Conservation (phyloP, 352 stramenopile genomes). For the Aphanomyces invadans region DNA sequence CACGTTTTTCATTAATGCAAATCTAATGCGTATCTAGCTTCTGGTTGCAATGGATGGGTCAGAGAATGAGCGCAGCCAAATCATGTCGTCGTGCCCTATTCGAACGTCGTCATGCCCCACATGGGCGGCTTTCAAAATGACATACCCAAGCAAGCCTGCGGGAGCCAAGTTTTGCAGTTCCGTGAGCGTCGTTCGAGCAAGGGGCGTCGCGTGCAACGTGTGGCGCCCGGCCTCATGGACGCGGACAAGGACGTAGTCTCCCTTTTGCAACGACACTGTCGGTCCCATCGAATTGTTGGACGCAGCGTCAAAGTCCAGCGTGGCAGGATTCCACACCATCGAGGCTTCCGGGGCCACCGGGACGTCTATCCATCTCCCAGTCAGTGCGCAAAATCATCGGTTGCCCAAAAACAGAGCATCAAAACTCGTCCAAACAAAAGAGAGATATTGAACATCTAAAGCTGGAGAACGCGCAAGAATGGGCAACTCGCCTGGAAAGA, state of each 20-base stretch:
- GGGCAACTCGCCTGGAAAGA: slow-evolving; percentile 61
- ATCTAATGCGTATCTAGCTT: too few species aligned
- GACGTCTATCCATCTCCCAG: background rate
- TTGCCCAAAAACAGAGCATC: slow-evolving; percentile 27
- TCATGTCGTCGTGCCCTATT: slow-evolving; percentile 12
- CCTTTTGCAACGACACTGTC: slow-evolving; percentile 33
- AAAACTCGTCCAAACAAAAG: too few species aligned
- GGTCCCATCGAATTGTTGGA: background rate
- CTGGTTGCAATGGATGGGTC: background rate
- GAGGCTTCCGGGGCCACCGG: slow-evolving; percentile 5
- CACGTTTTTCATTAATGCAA: too few species aligned
- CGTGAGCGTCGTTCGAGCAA: slow-evolving; percentile 63
- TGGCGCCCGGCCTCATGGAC: slow-evolving; percentile 71
- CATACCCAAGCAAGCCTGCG: slow-evolving; percentile 39
- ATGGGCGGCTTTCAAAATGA: too few species aligned
- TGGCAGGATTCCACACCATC: background rate
- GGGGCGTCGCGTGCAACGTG: slow-evolving; percentile 72
- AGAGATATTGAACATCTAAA: too few species aligned
- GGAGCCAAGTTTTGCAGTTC: slow-evolving; percentile 51
- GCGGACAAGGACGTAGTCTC: slow-evolving; percentile 80
- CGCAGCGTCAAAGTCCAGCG: background rate
- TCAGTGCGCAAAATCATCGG: background rate
- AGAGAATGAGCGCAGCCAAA: slow-evolving; percentile 6
- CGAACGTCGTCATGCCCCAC: too few species aligned
- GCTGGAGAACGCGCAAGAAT: too few species aligned